These are phyloP conservation scores for Alnus glutinosa DNA, from an alignment of 306 rosid genomes.

Conservation along the genomic window DNA sequence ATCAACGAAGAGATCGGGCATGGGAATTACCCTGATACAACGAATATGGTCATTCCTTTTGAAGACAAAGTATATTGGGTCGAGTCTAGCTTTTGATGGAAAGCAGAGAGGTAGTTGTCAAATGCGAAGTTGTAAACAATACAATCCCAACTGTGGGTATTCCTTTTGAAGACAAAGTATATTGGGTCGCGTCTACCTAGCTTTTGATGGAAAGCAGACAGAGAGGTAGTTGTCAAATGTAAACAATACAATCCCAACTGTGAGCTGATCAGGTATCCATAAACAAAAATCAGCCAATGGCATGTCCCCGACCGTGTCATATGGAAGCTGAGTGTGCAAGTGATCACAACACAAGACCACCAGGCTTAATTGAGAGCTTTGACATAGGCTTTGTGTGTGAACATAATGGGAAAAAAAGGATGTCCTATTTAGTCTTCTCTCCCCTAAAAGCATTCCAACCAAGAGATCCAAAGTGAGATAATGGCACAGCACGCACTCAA, in stretches of 20 bases:
- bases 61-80: not conserved
- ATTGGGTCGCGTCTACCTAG: not conserved
- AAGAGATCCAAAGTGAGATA: conserved; percentile 10
- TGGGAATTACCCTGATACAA: not conserved
- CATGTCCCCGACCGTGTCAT: conserved; percentile 23
- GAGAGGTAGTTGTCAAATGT: not conserved
- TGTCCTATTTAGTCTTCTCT: not conserved
- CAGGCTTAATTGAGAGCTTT: not conserved
- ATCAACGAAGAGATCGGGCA: too few relatives aligned
- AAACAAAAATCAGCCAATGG: conserved; percentile 18
- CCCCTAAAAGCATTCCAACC: not conserved
- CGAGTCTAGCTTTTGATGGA: not conserved
- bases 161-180: not conserved
- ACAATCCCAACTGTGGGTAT: not conserved
- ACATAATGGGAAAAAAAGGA: conserved; percentile 16
- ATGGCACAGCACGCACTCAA: conserved; percentile 29
- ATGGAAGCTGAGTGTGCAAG: conserved; percentile 33
- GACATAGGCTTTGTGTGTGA: not conserved
- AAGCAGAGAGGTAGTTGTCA: not conserved
- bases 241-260: not conserved
- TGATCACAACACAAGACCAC: conserved; percentile 3
- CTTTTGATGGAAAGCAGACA: not conserved
- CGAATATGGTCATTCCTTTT: not conserved
- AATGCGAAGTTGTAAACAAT: not conserved
- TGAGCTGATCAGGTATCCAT: conserved; percentile 16